Percentiles rank a stretch among this genome's conserved stretches.
These are phyloP conservation scores for Pichia insulana DNA, from an alignment of 805 yeast species.

Conservation along the genomic window DNA sequence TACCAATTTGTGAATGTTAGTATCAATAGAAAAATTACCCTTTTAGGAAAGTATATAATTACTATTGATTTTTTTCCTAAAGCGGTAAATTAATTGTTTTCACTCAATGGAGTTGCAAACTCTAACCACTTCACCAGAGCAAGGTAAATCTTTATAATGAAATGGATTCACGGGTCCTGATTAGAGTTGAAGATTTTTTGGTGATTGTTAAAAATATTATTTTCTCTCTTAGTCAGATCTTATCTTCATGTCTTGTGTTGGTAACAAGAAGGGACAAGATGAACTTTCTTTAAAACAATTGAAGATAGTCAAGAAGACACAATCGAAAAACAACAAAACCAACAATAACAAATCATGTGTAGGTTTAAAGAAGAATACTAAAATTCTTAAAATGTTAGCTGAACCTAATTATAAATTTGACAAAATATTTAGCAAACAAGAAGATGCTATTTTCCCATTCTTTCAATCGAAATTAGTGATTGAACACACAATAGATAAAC, in stretches of 20 bases:
- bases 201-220: too few species aligned
- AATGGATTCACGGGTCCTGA: too few species aligned
- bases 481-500: conserved; percentile 1
- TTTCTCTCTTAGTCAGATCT: not conserved
- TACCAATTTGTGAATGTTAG: too few species aligned
- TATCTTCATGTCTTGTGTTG: not conserved
- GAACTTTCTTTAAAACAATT: conserved; percentile 3
- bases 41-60: not conserved
- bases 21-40: too few species aligned
- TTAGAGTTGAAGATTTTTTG: too few species aligned
- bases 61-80: conserved; percentile 1
- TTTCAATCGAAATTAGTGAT: not conserved
- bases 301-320: conserved; percentile 6
- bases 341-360: not conserved
- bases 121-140: not conserved
- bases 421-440: conserved; percentile 2
- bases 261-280: not conserved
- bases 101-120: not conserved
- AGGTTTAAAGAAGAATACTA: not conserved
- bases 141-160: not conserved
- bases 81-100: conserved; percentile 1
- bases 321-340: conserved; percentile 1
- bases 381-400: conserved; percentile 3
- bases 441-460: conserved; percentile 13
- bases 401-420: conserved; percentile 13